Conservation (phyloP, 2,329 filamentous ascomycete species). For the Acrocalymma vagum region DNA sequence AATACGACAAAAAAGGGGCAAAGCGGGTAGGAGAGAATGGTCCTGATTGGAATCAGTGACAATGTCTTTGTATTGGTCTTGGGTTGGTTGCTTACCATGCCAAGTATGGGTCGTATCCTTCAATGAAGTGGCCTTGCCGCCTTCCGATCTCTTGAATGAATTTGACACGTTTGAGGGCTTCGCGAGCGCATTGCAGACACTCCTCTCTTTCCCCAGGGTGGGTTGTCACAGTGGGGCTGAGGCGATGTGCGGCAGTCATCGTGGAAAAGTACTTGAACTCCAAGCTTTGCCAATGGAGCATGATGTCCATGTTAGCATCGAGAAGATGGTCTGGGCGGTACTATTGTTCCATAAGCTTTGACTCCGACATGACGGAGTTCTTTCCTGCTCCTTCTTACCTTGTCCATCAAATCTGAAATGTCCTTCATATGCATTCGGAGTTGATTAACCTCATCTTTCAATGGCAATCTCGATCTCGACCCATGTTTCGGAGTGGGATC, state of each 20-base stretch:
- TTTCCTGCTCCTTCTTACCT: constrained; percentile 16
- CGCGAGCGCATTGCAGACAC: constrained; percentile 40
- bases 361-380: background rate
- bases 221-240: constrained; percentile 39
- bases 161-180: constrained; percentile 37
- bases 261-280: constrained; percentile 45
- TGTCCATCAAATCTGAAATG: constrained; percentile 29
- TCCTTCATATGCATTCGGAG: constrained; percentile 31
- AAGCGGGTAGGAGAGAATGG: constrained; percentile 42
- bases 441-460: constrained; percentile 30
- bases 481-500: constrained; percentile 11
- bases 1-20: constrained; percentile 47
- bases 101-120: constrained; percentile 40
- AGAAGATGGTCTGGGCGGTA: constrained; percentile 24
- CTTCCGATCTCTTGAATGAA: constrained; percentile 31
- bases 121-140: constrained; percentile 34
- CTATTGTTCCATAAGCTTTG: constrained; percentile 18
- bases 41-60: constrained; percentile 29
- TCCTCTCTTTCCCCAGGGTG: constrained; percentile 37
- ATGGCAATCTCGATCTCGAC: constrained; percentile 14
- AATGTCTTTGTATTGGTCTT: too few species aligned
- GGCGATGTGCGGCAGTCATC: constrained; percentile 39
- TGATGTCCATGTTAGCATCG: constrained; percentile 27
- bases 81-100: constrained; percentile 27
- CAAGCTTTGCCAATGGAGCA: constrained; percentile 41